Conservation (phyloP, 306 rosid species). For the Dryas alaskensis region DNA sequence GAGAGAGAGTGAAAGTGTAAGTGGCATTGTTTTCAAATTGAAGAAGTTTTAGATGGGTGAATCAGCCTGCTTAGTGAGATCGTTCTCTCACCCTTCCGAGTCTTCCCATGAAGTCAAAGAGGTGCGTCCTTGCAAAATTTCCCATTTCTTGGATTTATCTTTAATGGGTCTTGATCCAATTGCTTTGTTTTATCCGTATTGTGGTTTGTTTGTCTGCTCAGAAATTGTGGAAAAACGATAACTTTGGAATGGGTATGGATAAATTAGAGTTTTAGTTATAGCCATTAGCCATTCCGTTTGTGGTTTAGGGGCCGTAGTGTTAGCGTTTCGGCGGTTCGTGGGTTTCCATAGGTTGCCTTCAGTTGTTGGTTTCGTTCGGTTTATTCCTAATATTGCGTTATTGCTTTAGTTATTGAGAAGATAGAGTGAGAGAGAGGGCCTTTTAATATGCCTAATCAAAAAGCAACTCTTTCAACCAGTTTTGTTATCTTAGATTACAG, state of each 20-base stretch:
- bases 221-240: conserved; percentile 11
- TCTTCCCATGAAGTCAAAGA: conserved; percentile 41
- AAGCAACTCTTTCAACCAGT: not conserved
- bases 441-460: not conserved
- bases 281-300: not conserved
- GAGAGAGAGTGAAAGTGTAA: conserved; percentile 3
- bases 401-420: not conserved
- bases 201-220: conserved; percentile 33
- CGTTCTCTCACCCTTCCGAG: conserved; percentile 56
- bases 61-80: conserved; percentile 52
- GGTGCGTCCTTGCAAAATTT: conserved; percentile 34
- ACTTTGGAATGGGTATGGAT: conserved; percentile 10
- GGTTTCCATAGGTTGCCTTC: conserved; percentile 3
- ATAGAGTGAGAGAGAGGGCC: not conserved
- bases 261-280: not conserved
- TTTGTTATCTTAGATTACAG: conserved; percentile 2
- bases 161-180: conserved; percentile 14
- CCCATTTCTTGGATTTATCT: not conserved
- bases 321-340: conserved; percentile 6
- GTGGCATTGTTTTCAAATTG: not conserved
- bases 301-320: not conserved
- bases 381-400: conserved; percentile 3
- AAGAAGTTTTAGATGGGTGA: conserved; percentile 45
- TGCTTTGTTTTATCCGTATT: not conserved
- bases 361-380: conserved; percentile 8